These are phyloP conservation scores for Aphanomyces cochlioides DNA, from an alignment of 352 stramenopile genomes.

Conservation along the genomic window DNA sequence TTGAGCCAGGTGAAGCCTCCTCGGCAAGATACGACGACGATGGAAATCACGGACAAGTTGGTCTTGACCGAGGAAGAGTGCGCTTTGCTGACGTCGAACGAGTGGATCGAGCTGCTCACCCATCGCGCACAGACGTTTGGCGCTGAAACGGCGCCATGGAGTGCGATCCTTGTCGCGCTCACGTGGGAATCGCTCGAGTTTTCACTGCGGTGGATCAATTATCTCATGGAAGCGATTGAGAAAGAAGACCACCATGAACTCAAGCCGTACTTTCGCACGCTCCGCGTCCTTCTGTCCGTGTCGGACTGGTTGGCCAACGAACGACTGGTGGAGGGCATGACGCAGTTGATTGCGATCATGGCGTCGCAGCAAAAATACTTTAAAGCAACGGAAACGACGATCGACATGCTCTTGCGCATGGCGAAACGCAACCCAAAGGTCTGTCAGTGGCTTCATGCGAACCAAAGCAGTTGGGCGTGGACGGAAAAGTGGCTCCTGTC, in stretches of 20 bases:
- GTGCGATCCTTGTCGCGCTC: slow-evolving; percentile 72
- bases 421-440: slow-evolving; percentile 71
- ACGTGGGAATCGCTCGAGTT: slow-evolving; percentile 72
- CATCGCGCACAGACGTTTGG: slow-evolving; percentile 70
- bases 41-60: not conserved
- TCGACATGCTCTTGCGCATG: slow-evolving; percentile 82
- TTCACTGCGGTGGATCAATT: slow-evolving; percentile 54
- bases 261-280: slow-evolving; percentile 85
- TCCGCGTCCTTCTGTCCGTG: slow-evolving; percentile 76
- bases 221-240: slow-evolving; percentile 72
- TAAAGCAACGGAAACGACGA: slow-evolving; percentile 80
- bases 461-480: slow-evolving; percentile 65
- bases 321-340: slow-evolving; percentile 65
- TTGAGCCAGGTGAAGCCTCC: not conserved
- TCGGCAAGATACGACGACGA: not conserved
- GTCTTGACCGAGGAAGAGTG: not conserved
- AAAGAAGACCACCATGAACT: slow-evolving; percentile 79
- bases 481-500: slow-evolving; percentile 78
- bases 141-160: slow-evolving; percentile 73
- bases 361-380: slow-evolving; percentile 82
- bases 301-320: slow-evolving; percentile 60
- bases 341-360: slow-evolving; percentile 69
- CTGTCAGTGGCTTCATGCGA: slow-evolving; percentile 57
- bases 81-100: slow-evolving; percentile 41
- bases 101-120: slow-evolving; percentile 37